A percentile compares a stretch with the other conserved stretches of the same genome.
phyloP scores from a whole-genome alignment of 2,329 filamentous ascomycete species.

The Fusarium armeniacum region DNA sequence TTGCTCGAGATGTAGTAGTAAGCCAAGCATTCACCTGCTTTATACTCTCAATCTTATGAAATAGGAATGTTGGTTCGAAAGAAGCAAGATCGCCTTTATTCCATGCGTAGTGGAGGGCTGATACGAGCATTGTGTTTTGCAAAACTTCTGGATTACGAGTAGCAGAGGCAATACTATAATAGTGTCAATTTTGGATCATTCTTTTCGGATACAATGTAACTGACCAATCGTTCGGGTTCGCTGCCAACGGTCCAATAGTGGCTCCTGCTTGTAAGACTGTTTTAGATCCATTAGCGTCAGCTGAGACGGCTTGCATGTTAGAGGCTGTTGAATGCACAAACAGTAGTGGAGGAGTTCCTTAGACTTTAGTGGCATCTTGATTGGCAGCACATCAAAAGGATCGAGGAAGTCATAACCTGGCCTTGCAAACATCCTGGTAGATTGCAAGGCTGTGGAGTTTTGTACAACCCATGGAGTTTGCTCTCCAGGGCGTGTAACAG shows the following conservation, averaged over 20 bases:
- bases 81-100: not conserved
- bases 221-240: not conserved
- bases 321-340: not conserved
- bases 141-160: not conserved
- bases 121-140: slow-evolving; percentile 1
- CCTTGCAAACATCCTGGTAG: not conserved
- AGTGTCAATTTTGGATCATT: not conserved
- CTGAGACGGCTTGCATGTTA: not conserved
- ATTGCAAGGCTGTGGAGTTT: not conserved
- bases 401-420: not conserved
- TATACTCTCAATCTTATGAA: not conserved
- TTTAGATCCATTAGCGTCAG: not conserved
- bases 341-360: slow-evolving; percentile 4
- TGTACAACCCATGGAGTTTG: slow-evolving; percentile 1
- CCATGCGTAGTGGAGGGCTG: not conserved
- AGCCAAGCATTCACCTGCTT: slow-evolving; percentile 3
- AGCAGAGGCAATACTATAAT: not conserved
- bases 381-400: not conserved
- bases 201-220: not conserved
- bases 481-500: not conserved
- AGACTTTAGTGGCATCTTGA: slow-evolving; percentile 1
- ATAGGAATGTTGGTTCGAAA: not conserved
- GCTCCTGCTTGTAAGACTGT: not conserved
- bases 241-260: not conserved
- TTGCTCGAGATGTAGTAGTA: not conserved